A percentile compares a stretch with the other conserved stretches of the same genome.
Evolutionary conservation across 176 grass and related monocot genomes (phyloP).

Genomic region (Canna indica): DNA sequence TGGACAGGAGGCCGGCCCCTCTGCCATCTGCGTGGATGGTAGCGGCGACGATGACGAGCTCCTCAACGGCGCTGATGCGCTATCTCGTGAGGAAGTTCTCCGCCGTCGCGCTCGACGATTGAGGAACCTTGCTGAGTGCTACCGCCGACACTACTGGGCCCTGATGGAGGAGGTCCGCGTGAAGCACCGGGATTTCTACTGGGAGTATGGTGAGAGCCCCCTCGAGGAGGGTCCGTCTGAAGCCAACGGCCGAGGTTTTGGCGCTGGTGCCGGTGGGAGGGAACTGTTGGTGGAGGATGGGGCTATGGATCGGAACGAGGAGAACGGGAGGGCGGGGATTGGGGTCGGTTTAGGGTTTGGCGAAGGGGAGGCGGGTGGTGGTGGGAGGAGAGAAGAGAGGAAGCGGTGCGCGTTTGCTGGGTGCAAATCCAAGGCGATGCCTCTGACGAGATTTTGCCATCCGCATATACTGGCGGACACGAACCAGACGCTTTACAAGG

Average conservation of each 20-base stretch:
- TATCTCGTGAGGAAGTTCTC: slow-evolving; percentile 30
- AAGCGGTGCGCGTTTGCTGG: slow-evolving; percentile 10
- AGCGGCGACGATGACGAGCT: slow-evolving; percentile 17
- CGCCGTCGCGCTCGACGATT: slow-evolving; percentile 24
- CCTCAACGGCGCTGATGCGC: slow-evolving; percentile 6
- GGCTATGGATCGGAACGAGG: neutral
- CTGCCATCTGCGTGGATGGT: neutral
- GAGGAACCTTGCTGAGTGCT: slow-evolving; percentile 16
- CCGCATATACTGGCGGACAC: slow-evolving; percentile 63
- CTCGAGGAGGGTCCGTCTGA: slow-evolving; percentile 3
- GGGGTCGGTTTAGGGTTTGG: neutral
- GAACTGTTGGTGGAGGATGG: neutral
- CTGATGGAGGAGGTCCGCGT: slow-evolving; percentile 30
- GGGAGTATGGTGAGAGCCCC: slow-evolving; percentile 35
- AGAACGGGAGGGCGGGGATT: neutral
- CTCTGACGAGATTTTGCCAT: slow-evolving; percentile 48
- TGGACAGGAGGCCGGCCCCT: neutral
- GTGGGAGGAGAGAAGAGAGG: neutral
- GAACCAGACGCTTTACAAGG: slow-evolving; percentile 65
- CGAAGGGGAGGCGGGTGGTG: neutral
- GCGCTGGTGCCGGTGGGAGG: slow-evolving; percentile 5
- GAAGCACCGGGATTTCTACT: slow-evolving; percentile 42
- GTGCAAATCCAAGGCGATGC: slow-evolving; percentile 11
- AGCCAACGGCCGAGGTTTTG: neutral
- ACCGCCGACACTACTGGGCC: slow-evolving; percentile 30